phyloP scores from a whole-genome alignment of 495 filamentous ascomycete species.

The Lasiosphaeriaceae sp. region DNA sequence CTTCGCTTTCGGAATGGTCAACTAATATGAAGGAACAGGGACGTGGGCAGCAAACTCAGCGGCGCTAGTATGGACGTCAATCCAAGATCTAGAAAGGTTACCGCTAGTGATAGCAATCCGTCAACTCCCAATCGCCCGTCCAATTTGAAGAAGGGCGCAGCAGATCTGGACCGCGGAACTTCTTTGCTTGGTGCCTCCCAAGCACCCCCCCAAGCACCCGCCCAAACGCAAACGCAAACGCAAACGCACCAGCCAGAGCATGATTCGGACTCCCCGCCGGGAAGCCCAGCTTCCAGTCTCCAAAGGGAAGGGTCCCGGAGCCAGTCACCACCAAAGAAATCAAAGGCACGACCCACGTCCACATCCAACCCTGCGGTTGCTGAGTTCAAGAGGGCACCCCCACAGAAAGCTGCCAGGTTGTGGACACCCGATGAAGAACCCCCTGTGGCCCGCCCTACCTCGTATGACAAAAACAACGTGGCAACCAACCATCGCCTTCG shows the following conservation, averaged over 20 bases:
- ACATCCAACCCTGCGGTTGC: constrained; percentile 1
- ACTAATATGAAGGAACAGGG: constrained; percentile 3
- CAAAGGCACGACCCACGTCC: constrained; percentile 10
- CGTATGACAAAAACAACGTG: constrained; percentile 23
- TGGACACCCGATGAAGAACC: constrained; percentile 32
- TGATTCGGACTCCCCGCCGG: neutral
- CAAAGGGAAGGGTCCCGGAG: constrained; percentile 17
- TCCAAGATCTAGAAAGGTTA: neutral
- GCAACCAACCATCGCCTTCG: constrained; percentile 17
- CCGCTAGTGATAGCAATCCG: constrained; percentile 2
- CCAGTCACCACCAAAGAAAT: constrained; percentile 17
- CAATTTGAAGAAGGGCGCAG: constrained; percentile 3
- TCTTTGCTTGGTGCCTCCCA: no score
- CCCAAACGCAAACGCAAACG: no score
- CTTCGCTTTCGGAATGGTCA: neutral
- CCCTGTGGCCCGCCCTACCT: constrained; percentile 14
- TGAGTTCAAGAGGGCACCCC: constrained; percentile 30
- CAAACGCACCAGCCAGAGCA: neutral
- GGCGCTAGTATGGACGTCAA: neutral
- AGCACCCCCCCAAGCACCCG: neutral
- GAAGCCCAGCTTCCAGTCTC: constrained; percentile 13
- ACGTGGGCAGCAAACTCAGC: constrained; percentile 1
- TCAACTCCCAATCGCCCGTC: neutral
- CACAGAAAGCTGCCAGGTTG: constrained; percentile 26
- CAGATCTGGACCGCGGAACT: neutral